Conservation (phyloP, 495 filamentous ascomycete genomes). For the Astrothelium macrocarpum region DNA sequence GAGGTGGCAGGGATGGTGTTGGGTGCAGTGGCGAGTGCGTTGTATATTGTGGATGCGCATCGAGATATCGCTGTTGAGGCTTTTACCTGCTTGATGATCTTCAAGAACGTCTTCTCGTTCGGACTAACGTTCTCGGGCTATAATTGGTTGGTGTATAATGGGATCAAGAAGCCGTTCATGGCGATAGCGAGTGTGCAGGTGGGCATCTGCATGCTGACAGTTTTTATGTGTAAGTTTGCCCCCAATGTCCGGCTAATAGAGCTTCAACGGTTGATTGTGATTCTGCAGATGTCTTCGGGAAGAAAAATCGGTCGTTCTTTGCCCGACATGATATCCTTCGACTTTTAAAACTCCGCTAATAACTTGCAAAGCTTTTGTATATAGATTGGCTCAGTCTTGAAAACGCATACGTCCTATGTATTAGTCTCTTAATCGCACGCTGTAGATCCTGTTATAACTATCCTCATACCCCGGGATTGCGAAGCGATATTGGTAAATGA, state of each 20-base stretch:
- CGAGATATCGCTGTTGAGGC: slow-evolving; percentile 84
- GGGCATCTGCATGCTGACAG: slow-evolving; percentile 56
- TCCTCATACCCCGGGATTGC: not conserved
- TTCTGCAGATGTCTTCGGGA: slow-evolving; percentile 66
- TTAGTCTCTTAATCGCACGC: not conserved
- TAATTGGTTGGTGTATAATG: slow-evolving; percentile 57
- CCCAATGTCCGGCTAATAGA: not conserved
- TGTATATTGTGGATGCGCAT: slow-evolving; percentile 95
- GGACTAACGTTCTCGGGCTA: slow-evolving; percentile 73
- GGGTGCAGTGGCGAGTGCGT: slow-evolving; percentile 70
- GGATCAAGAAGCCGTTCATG: slow-evolving; percentile 57
- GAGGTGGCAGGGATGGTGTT: slow-evolving; percentile 79
- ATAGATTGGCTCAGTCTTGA: not conserved
- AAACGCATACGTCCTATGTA: not conserved
- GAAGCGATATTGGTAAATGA: no score
- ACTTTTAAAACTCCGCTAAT: slow-evolving; percentile 28
- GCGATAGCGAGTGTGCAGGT: slow-evolving; percentile 67
- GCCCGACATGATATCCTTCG: slow-evolving; percentile 61
- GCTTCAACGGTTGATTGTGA: not conserved
- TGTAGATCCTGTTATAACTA: not conserved
- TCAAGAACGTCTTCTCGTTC: slow-evolving; percentile 91
- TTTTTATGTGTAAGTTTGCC: slow-evolving; percentile 66
- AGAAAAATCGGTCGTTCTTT: slow-evolving; percentile 63
- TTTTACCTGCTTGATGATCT: slow-evolving; percentile 82
- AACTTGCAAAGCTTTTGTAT: not conserved